phyloP scores from a whole-genome alignment of 805 yeast species.

The Metahyphopichia silvanorum region DNA sequence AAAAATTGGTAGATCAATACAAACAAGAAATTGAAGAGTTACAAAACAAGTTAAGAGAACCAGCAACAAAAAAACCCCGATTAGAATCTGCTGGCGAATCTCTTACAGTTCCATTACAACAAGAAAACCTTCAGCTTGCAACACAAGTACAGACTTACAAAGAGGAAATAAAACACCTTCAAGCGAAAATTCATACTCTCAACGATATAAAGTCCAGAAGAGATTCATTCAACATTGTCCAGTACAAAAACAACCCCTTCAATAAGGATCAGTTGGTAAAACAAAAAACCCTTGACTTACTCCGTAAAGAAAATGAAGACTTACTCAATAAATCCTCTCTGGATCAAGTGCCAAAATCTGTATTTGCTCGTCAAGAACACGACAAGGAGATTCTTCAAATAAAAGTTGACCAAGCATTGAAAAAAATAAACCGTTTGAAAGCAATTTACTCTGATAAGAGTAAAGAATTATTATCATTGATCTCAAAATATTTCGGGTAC shows the following conservation, averaged over 20 bases:
- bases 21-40: conserved; percentile 48
- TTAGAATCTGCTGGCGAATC: conserved; percentile 15
- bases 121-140: conserved; percentile 37
- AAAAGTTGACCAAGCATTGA: conserved; percentile 47
- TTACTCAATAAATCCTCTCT: conserved; percentile 31
- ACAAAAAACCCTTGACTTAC: conserved; percentile 44
- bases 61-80: conserved; percentile 21
- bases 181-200: conserved; percentile 30
- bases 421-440: conserved; percentile 50
- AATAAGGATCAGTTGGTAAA: conserved; percentile 59
- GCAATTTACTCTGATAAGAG: conserved; percentile 64
- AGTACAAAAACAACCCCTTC: conserved; percentile 65
- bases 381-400: conserved; percentile 49
- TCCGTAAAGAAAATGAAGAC: conserved; percentile 58
- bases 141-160: conserved; percentile 35
- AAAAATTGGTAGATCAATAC: conserved; percentile 52
- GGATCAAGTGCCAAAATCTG: conserved; percentile 53
- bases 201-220: conserved; percentile 16
- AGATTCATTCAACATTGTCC: conserved; percentile 46
- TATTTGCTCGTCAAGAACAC: conserved; percentile 57
- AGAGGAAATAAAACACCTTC: conserved; percentile 30
- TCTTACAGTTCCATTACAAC: conserved; percentile 25
- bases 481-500: conserved; percentile 69
- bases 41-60: conserved; percentile 27
- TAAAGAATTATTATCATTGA: conserved; percentile 64